Conservation (phyloP, 2,329 filamentous ascomycete species). For the Calonectria hawksworthii region DNA sequence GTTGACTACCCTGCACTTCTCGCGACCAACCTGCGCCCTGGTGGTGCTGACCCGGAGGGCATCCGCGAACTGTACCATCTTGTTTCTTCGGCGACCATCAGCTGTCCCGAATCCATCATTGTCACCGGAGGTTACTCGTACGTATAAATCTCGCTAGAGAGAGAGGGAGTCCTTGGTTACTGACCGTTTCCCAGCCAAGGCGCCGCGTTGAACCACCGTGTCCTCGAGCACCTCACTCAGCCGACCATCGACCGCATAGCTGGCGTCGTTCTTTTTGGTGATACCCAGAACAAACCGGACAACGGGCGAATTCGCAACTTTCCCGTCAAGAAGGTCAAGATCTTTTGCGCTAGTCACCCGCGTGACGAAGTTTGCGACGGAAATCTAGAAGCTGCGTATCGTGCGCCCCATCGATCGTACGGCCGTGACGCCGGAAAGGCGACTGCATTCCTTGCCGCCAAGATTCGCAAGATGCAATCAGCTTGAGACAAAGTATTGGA, state of each 20-base stretch:
- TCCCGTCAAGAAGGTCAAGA: neutral
- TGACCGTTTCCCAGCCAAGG: neutral
- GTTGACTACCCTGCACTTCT: constrained; percentile 5
- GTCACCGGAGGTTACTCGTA: constrained; percentile 14
- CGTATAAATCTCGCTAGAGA: neutral
- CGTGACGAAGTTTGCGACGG: constrained; percentile 13
- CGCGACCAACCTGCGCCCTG: neutral
- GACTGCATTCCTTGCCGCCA: neutral
- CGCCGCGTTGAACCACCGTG: constrained; percentile 9
- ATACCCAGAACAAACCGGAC: constrained; percentile 1
- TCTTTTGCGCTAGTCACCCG: neutral
- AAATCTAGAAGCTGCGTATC: neutral
- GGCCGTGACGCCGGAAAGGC: constrained; percentile 2
- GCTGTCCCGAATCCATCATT: neutral
- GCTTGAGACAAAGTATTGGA: neutral
- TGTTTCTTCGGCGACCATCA: neutral
- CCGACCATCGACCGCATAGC: neutral
- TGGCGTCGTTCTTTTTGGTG: constrained; percentile 6
- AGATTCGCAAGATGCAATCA: neutral
- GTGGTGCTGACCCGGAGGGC: neutral
- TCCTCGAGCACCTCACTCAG: neutral
- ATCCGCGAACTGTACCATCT: neutral
- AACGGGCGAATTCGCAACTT: constrained; percentile 1
- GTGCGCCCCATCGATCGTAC: neutral
- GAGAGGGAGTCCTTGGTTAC: neutral